Percentiles rank a stretch among this genome's conserved stretches.
phyloP scores from a whole-genome alignment of 1,284 basidiomycete genomes.

The Mycena sp. region DNA sequence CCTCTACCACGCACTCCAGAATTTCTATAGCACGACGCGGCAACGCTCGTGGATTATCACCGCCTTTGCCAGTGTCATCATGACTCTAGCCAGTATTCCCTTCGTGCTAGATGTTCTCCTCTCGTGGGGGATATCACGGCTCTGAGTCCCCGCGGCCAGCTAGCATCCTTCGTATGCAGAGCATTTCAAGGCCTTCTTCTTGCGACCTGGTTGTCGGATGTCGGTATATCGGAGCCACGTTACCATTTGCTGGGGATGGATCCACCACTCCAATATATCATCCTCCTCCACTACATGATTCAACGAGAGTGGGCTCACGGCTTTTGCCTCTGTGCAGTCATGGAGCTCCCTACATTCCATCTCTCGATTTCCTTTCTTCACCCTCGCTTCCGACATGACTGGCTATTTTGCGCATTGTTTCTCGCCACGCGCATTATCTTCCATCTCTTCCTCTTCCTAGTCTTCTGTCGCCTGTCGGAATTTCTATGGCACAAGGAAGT shows the following conservation, averaged over 20 bases:
- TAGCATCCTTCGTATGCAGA: neutral
- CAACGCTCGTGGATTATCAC: slow-evolving; percentile 19
- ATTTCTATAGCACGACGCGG: neutral
- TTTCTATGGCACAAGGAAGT: slow-evolving; percentile 42
- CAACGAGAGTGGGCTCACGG: slow-evolving; percentile 52
- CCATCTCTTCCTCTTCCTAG: slow-evolving; percentile 51
- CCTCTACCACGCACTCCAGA: slow-evolving; percentile 6
- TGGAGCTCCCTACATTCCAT: slow-evolving; percentile 71
- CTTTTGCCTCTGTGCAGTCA: slow-evolving; percentile 57
- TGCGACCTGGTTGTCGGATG: slow-evolving; percentile 44
- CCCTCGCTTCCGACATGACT: slow-evolving; percentile 57
- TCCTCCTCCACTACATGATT: slow-evolving; percentile 55
- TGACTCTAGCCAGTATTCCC: slow-evolving; percentile 2
- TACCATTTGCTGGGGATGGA: slow-evolving; percentile 64
- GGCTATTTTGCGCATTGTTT: slow-evolving; percentile 60
- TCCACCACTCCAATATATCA: slow-evolving; percentile 64
- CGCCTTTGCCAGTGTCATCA: neutral
- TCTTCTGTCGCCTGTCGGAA: slow-evolving; percentile 43
- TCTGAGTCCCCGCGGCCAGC: neutral
- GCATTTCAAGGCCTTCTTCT: slow-evolving; percentile 15
- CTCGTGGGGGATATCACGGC: slow-evolving; percentile 7
- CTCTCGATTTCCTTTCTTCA: slow-evolving; percentile 59
- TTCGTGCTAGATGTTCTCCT: slow-evolving; percentile 7
- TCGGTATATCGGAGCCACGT: slow-evolving; percentile 54
- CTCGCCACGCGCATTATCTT: slow-evolving; percentile 61